Conservation (phyloP, 768 basidiomycete species). For the Hericium coralloides region DNA sequence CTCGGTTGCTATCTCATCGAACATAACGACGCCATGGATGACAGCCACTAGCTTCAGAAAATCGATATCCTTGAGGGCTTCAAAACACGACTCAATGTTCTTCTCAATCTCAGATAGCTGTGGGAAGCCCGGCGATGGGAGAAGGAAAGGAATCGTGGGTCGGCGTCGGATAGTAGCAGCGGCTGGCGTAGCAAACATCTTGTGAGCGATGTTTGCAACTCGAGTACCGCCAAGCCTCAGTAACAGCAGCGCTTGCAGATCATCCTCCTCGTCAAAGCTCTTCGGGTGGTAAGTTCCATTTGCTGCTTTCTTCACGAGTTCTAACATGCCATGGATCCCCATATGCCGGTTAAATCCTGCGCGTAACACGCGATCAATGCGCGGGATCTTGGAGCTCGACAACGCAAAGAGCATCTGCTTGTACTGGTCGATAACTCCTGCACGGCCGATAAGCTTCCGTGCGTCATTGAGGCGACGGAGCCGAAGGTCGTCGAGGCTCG, state of each 20-base stretch:
- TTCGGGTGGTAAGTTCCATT: background rate
- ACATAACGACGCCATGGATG: background rate
- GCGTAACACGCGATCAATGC: background rate
- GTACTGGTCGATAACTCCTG: background rate
- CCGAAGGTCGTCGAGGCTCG: background rate
- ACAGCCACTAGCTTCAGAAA: fast-evolving
- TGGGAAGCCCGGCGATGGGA: background rate
- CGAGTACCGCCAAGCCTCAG: background rate
- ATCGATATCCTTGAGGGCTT: too few relatives aligned
- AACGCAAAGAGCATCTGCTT: background rate
- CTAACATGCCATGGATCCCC: background rate
- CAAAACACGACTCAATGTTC: background rate
- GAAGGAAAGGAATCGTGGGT: background rate
- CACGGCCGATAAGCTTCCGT: background rate
- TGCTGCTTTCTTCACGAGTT: background rate
- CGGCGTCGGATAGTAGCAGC: background rate
- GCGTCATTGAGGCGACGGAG: background rate
- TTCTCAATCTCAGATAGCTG: background rate
- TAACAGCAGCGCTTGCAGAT: background rate
- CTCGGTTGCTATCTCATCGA: background rate
- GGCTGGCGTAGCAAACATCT: background rate
- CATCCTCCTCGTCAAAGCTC: background rate
- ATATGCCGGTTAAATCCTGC: background rate
- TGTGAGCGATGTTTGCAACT: background rate
- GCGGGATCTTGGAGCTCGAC: background rate